Evolutionary conservation across 305 asterid species (phyloP).

Genomic region (Rubia tinctorum): DNA sequence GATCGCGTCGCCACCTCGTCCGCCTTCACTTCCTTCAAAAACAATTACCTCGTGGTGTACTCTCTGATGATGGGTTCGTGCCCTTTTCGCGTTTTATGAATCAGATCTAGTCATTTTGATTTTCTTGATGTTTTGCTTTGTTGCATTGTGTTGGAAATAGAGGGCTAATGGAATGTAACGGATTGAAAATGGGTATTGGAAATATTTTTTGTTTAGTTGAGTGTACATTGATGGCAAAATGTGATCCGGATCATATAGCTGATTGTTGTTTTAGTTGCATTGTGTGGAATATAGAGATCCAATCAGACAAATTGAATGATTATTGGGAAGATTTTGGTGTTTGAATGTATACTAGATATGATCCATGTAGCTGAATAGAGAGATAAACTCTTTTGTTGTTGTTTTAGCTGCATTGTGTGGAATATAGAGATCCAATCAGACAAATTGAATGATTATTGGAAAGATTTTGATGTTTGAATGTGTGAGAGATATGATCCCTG

Average conservation of each 20-base stretch:
- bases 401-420: not conserved
- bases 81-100: not conserved
- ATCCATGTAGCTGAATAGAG: not conserved
- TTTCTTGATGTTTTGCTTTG: not conserved
- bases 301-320: too few species aligned
- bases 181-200: too few species aligned
- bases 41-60: constrained; percentile 87
- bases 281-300: too few species aligned
- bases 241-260: too few species aligned
- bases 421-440: not conserved
- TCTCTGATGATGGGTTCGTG: constrained; percentile 97
- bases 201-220: too few species aligned
- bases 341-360: too few species aligned
- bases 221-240: too few species aligned
- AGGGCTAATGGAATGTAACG: not conserved
- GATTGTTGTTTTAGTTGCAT: too few species aligned
- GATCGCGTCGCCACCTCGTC: constrained; percentile 83
- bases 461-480: not conserved
- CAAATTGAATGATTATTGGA: not conserved
- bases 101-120: constrained; percentile 19
- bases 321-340: too few species aligned
- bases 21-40: constrained; percentile 86
- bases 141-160: not conserved
- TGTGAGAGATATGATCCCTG: not conserved
- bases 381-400: not conserved